Conservation (phyloP, 768 basidiomycete genomes). For the Tephrocybe rancida region DNA sequence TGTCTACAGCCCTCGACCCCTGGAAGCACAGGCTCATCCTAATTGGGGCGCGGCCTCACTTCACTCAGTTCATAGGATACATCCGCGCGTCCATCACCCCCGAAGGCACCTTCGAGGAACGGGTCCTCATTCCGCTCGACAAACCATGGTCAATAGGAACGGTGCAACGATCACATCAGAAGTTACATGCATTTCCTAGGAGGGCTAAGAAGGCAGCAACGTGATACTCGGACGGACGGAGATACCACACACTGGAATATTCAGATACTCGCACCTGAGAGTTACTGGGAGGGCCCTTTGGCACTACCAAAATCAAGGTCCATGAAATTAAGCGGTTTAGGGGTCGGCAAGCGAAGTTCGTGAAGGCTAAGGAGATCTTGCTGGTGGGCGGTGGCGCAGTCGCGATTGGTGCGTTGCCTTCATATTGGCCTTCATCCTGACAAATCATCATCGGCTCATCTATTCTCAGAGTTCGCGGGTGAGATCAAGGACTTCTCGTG, state of each 20-base stretch:
- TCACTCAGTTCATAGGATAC: constrained; percentile 46
- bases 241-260: constrained; percentile 51
- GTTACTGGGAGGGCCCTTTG: constrained; percentile 51
- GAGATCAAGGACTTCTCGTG: constrained; percentile 45
- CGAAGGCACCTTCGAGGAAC: constrained; percentile 43
- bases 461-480: constrained; percentile 36
- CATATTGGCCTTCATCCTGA: neutral
- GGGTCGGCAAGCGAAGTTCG: constrained; percentile 34
- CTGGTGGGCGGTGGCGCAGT: constrained; percentile 61
- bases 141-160: constrained; percentile 47
- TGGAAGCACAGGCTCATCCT: constrained; percentile 53
- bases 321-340: constrained; percentile 24
- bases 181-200: constrained; percentile 31
- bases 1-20: constrained; percentile 51
- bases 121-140: constrained; percentile 52
- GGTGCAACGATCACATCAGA: constrained; percentile 45
- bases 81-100: constrained; percentile 54
- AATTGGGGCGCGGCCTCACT: constrained; percentile 52
- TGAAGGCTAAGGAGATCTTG: constrained; percentile 42
- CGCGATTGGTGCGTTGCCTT: constrained; percentile 39
- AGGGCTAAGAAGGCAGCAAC: constrained; percentile 38
- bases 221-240: constrained; percentile 54
- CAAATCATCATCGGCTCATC: neutral
- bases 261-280: constrained; percentile 63
- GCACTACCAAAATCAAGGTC: constrained; percentile 39